Percentiles rank a stretch among this genome's conserved stretches.
These are phyloP conservation scores for Mallotus japonicus DNA, from an alignment of 441 rosid species.

Conservation along the genomic window DNA sequence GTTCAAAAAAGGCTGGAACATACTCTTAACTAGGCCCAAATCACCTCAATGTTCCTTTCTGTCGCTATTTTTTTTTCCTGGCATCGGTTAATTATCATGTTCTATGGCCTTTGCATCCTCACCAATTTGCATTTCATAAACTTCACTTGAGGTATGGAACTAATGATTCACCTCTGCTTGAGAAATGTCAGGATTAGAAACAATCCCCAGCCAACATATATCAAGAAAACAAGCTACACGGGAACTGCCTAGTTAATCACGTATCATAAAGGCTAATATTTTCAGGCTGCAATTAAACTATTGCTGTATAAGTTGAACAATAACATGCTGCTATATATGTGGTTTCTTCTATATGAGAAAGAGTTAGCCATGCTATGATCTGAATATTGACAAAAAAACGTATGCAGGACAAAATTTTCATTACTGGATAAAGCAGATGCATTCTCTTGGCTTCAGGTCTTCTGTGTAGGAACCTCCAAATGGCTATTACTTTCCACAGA, in stretches of 20 bases:
- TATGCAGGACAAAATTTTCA: neutral
- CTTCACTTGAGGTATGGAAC: neutral
- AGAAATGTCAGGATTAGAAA: neutral
- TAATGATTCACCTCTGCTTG: neutral
- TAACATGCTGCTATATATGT: neutral
- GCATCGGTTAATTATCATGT: too few relatives aligned
- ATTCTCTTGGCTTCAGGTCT: neutral
- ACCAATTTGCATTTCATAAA: too few relatives aligned
- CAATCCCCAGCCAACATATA: neutral
- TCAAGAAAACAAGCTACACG: too few relatives aligned
- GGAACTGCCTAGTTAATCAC: too few relatives aligned
- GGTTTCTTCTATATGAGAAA: neutral
- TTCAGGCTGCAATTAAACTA: conserved; percentile 4
- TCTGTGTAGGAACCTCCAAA: too few relatives aligned
- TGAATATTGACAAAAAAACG: neutral
- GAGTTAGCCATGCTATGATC: neutral
- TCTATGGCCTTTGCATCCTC: too few relatives aligned
- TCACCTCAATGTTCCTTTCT: too few relatives aligned
- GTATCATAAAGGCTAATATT: neutral
- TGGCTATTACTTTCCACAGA: neutral
- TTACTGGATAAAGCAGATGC: neutral
- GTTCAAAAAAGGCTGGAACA: too few relatives aligned
- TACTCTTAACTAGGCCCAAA: too few relatives aligned
- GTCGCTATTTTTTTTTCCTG: too few relatives aligned
- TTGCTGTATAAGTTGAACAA: neutral